Conservation (phyloP, 208 protist species). For the Leishmania major region DNA sequence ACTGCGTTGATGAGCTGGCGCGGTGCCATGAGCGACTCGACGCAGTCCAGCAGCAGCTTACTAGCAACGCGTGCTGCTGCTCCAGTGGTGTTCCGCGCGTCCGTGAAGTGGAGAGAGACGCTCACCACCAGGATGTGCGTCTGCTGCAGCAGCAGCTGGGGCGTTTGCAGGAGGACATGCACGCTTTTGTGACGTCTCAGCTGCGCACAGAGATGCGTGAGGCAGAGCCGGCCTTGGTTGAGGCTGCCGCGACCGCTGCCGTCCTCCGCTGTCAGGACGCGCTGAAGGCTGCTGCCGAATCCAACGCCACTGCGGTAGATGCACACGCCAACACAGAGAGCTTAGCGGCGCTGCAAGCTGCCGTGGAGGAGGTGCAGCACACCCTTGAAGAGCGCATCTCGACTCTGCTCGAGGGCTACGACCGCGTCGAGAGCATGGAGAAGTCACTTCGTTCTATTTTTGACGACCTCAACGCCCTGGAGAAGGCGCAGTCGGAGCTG, state of each 20-base stretch:
- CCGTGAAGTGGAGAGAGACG: not conserved
- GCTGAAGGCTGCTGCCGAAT: not conserved
- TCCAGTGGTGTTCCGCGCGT: not conserved
- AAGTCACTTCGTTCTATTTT: not conserved
- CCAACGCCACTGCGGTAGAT: not conserved
- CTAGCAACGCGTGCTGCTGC: not conserved
- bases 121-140: not conserved
- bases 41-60: slow-evolving; percentile 10
- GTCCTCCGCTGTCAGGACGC: slow-evolving; percentile 3
- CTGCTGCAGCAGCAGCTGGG: slow-evolving; percentile 5
- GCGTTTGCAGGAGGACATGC: not conserved
- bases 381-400: not conserved
- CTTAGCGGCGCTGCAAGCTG: not conserved
- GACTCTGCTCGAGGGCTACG: not conserved
- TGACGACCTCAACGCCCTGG: slow-evolving; percentile 4
- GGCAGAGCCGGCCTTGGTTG: not conserved
- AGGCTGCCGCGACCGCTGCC: not conserved
- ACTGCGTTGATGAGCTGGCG: slow-evolving; percentile 2
- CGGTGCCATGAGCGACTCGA: slow-evolving; percentile 20
- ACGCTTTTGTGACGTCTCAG: slow-evolving; percentile 1
- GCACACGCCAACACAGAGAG: not conserved
- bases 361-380: slow-evolving; percentile 5
- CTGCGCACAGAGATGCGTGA: not conserved
- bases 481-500: not conserved
- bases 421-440: not conserved